Base-by-base conservation (phyloP, 495 filamentous ascomycete genomes). In the Podospora comata region DNA sequence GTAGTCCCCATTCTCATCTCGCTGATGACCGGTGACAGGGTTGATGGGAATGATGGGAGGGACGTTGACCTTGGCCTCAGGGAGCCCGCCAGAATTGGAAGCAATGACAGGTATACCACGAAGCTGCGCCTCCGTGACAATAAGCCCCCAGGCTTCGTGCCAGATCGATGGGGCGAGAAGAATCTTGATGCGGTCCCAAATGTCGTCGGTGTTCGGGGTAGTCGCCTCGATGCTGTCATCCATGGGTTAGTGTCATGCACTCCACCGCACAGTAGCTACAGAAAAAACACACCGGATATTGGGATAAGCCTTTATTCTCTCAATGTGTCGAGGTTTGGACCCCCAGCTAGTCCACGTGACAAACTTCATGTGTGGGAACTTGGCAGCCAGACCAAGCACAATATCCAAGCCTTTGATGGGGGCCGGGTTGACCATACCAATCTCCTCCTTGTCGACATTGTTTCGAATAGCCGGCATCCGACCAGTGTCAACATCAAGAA, bases 351-450 rank as follows among this genome's bases (percentile, higher is more conserved):
- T 68, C 75, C 75, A 77, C 20, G 70, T 67, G 53, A 77, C 71
- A 61, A 77, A 77, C 60, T 75, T 72, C 62, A 75, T 60, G 23
- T 76, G 28, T 2, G 75, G 75, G 4, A 76, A 67, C 28, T 64
- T 64, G 32, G 66, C 60, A 60, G 75, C 75, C 5, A 77, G 68
- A 1, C 28, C 74, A 26, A 77, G 26, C 7, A 77, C 53, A 27
- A 77, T 77, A 4, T 58, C 13, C 4, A 75, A 67, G 0, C 75
- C 75, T 57, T 77, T 77, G 68, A 71, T 69, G 7, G 75, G 75
- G 61, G 74, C 76, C 2, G 75, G 75, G 57, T 77, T 77, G 62
- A 77, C 66, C 74, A 77, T 75, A 65, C 75, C 75, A 15, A 77
- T 69, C 30, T 74, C 75, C 5, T 65, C 56, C 56, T 73, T 75